Evolutionary conservation across 495 filamentous ascomycete genomes (phyloP), one percentile per base, ranked within the genome.

Genomic region (Aspergillus ostianus): DNA sequence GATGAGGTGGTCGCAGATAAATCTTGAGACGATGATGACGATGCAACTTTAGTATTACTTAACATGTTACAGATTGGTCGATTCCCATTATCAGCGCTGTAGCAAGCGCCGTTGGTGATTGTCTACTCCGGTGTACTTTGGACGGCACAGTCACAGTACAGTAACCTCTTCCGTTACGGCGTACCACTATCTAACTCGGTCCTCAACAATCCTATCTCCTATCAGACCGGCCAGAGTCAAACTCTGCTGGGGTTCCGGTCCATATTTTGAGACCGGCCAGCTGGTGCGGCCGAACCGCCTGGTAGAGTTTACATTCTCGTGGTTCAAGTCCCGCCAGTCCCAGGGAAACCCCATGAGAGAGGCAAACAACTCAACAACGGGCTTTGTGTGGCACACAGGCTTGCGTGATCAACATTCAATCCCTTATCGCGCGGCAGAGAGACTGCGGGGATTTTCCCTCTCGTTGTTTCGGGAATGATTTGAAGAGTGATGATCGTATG

Each of bases 1-100:
- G 56, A 58, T 50, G 47, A 58, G 47, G 47, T 51, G 47, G 57
- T 53, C 20, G 44, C 57, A 46, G 57, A 59, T 59, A 47, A 53
- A 59, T 57, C 51, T 51, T 51, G 47, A 51, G 30, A 26, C 19
- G 46, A 51, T 13, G 26, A 56, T 32, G 44, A 20, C 19, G 54
- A 47, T 18, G 41, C n/a, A n/a, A 6, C 12, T 47, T 48, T 32
- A 26, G 26, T 8, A 17, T 13, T 32, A 27, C 51, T 32, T 21
- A 53, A 18, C 6, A 19, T 32, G n/a, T 18, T 53, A 18, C 51
- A 53, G 32, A 54, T 32, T 41, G 27, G 32, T 45, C 1, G 30
- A 46, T 49, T 49, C 1, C 3, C 47, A 10, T 26, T 26, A 17
- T 21, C 18, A 9, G 5, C 4, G n/a, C 17, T 1, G 5, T 49